Conservation (phyloP, 176 grass and related monocot genomes). For the Oryza punctata region DNA sequence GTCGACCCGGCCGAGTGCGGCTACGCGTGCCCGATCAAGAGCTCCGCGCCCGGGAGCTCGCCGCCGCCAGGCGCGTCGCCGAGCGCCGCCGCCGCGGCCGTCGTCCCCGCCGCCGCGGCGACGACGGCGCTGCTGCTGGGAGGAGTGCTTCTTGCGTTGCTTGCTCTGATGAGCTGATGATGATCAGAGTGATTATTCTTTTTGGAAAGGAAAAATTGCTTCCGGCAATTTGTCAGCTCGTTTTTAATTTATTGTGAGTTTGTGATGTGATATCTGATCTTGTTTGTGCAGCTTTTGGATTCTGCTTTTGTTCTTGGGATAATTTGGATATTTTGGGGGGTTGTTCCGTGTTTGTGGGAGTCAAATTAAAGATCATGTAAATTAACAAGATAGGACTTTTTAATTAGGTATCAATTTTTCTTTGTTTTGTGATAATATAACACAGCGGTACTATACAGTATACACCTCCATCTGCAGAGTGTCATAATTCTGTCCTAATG, state of each 20-base stretch:
- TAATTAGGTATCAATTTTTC: neutral
- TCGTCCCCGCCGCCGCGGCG: neutral
- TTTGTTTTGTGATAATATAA: too few relatives aligned
- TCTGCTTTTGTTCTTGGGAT: neutral
- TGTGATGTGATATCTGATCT: neutral
- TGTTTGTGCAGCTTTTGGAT: neutral
- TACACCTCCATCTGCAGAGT: too few relatives aligned
- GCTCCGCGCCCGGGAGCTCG: neutral
- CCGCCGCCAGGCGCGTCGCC: neutral
- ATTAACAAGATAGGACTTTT: neutral
- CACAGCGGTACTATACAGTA: too few relatives aligned
- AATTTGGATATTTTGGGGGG: neutral
- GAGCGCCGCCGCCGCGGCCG: conserved; percentile 11
- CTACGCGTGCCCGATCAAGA: conserved; percentile 79
- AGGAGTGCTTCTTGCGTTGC: conserved; percentile 13
- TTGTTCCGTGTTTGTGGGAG: neutral
- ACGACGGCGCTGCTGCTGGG: neutral
- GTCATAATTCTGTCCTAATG: too few relatives aligned
- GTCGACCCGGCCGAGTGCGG: conserved; percentile 61
- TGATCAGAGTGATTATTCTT: neutral
- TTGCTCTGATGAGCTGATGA: conserved; percentile 19
- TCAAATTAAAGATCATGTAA: neutral
- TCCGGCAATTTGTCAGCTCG: neutral
- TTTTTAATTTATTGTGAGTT: neutral
- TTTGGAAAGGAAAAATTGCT: neutral